Evolutionary conservation across 306 rosid species (phyloP), one percentile per base, ranked within the genome.

Genomic region (Ormosia emarginata): DNA sequence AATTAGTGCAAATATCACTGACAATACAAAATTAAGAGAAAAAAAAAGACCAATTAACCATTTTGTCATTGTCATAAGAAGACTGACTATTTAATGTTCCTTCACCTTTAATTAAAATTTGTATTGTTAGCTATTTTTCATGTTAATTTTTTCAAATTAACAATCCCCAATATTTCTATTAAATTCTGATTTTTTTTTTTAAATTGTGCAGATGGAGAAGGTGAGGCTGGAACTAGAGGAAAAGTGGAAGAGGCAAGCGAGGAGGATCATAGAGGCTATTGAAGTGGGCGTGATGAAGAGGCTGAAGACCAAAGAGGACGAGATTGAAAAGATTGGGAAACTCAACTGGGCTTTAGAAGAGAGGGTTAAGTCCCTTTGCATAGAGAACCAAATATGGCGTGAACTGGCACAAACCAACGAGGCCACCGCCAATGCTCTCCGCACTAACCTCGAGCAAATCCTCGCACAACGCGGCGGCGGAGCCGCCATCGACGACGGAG

Each of bases 311-410:
- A 95, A 92, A 24, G 96, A 93, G 17, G 97, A 88, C 1, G 97
- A 95, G 78, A 92, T 95, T 7, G 93, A 88, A 7, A 95, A 87
- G 77, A 91, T 95, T 4, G 90, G 91, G 2, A 93, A 89, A 52
- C 40, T 93, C 34, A 95, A 95, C 40, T 93, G 98, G 98, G 96
- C 90, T 0, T 10, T 95, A 4, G 94, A 92, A 50, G 98, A 95
- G 37, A 79, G 79, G 18, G 92, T 93, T 0, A 93, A 93, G 44
- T 80, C 91, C 0, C 74, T 95, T 0, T 86, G 89, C 62, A 58
- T 89, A 0, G 99, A 95, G 79, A 95, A 95, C 47, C 94, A 95
- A 55, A 77, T 93, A 49, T 95, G 99, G 99, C 90, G 97, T 2
- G 97, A 95, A 3, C 33, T 95, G 14, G 99, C 99, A 0, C 97